A percentile compares a stretch with the other conserved stretches of the same genome.
These are phyloP conservation scores for Crithidia brevicula DNA, from an alignment of 208 protist genomes.

Conservation along the genomic window DNA sequence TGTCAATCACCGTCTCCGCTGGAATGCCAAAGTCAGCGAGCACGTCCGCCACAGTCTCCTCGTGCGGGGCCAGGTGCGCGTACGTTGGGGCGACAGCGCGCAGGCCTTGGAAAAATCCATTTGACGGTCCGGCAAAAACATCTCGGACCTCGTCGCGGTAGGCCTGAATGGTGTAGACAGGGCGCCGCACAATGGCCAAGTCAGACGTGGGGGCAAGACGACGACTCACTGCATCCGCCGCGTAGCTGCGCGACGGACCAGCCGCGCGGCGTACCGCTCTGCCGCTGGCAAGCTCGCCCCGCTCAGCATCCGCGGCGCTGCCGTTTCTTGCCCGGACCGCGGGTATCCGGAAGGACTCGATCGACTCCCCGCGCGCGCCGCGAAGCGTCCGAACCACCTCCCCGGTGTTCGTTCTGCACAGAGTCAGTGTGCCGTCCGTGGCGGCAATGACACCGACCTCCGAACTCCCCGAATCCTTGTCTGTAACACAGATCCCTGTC, in stretches of 20 bases:
- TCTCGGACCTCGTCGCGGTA: slow-evolving; percentile 82
- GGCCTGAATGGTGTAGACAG: slow-evolving; percentile 77
- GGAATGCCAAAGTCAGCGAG: slow-evolving; percentile 63
- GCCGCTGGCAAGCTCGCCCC: background rate
- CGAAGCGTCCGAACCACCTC: slow-evolving; percentile 84
- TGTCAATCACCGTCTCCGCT: background rate
- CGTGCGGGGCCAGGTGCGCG: slow-evolving; percentile 70
- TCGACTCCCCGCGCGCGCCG: slow-evolving; percentile 50
- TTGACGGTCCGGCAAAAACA: slow-evolving; percentile 78
- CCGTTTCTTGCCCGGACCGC: slow-evolving; percentile 19
- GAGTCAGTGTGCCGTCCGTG: slow-evolving; percentile 87
- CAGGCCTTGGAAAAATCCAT: slow-evolving; percentile 80
- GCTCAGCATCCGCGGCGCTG: slow-evolving; percentile 1
- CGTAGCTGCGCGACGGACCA: slow-evolving; percentile 9
- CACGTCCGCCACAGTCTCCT: slow-evolving; percentile 53
- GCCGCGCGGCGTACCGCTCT: background rate
- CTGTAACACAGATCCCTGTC: slow-evolving; percentile 59
- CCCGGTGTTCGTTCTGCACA: slow-evolving; percentile 63
- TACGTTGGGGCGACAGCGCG: slow-evolving; percentile 81
- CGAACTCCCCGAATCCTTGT: slow-evolving; percentile 62
- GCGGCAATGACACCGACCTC: slow-evolving; percentile 71
- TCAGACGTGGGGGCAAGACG: slow-evolving; percentile 15
- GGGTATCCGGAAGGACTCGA: slow-evolving; percentile 10
- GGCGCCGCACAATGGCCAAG: slow-evolving; percentile 55
- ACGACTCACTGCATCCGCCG: slow-evolving; percentile 21